Percentiles rank a stretch among this genome's conserved stretches.
Evolutionary conservation across 1,139 yeast genomes (phyloP).

Genomic region (Tardiomyces blankii): DNA sequence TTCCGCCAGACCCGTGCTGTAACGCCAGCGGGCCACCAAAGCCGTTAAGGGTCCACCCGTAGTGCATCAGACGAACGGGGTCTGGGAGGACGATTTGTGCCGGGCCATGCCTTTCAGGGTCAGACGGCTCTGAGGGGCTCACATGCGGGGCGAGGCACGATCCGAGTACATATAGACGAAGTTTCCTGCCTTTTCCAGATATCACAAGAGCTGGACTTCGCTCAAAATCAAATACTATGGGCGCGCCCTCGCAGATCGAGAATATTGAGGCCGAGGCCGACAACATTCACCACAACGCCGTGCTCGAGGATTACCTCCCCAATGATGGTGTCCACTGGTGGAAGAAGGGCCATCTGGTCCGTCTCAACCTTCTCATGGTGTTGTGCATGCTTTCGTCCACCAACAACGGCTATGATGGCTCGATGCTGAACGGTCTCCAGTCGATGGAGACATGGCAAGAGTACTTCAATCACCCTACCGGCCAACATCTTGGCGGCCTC

Average conservation of each 20-base stretch:
- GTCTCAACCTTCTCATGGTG: neutral
- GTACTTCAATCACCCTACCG: slow-evolving; percentile 32
- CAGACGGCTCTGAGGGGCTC: no score
- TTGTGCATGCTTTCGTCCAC: neutral
- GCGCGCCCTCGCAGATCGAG: neutral
- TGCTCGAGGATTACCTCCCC: neutral
- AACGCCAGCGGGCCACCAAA: no score
- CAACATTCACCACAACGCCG: neutral
- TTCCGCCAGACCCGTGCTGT: no score
- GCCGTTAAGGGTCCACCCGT: no score
- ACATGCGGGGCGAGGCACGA: no score
- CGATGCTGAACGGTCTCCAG: slow-evolving; percentile 42
- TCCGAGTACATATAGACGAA: no score
- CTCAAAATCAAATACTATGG: neutral
- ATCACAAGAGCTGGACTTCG: no score
- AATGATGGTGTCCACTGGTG: neutral
- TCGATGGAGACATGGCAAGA: slow-evolving; percentile 29
- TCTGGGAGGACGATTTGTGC: no score
- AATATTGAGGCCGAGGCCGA: neutral
- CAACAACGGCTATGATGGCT: slow-evolving; percentile 43
- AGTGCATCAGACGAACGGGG: no score
- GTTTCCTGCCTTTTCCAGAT: no score
- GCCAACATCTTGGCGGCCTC: slow-evolving; percentile 36
- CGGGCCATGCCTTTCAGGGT: no score
- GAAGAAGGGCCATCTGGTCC: neutral